A percentile compares a stretch with the other conserved stretches of the same genome.
These are phyloP conservation scores for Botryosphaeria dothidea DNA, from an alignment of 2,329 filamentous ascomycete species.

Conservation along the genomic window DNA sequence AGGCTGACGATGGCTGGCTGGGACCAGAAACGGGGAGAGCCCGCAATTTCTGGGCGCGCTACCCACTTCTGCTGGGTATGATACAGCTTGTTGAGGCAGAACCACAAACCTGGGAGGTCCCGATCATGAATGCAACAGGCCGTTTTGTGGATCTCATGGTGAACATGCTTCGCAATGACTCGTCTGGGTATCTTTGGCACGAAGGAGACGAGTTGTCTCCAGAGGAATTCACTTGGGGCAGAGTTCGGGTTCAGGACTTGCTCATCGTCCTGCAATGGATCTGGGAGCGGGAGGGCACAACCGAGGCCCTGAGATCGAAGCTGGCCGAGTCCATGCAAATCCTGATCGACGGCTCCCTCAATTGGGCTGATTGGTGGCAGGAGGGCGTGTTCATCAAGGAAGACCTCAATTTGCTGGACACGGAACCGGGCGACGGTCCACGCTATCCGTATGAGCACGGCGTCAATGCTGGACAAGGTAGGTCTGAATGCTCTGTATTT, in stretches of 20 bases:
- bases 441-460: conserved; percentile 26
- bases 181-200: conserved; percentile 52
- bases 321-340: conserved; percentile 48
- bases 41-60: conserved; percentile 56
- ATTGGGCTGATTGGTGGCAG: conserved; percentile 36
- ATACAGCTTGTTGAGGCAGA: conserved; percentile 55
- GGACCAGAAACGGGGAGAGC: conserved; percentile 50
- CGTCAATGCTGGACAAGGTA: conserved; percentile 30
- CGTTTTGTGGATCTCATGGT: conserved; percentile 54
- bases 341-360: conserved; percentile 37
- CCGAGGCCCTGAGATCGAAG: conserved; percentile 19
- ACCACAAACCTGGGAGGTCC: conserved; percentile 37
- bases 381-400: conserved; percentile 26
- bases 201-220: conserved; percentile 35
- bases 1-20: conserved; percentile 59
- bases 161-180: conserved; percentile 56
- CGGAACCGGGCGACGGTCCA: conserved; percentile 24
- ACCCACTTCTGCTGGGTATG: conserved; percentile 53
- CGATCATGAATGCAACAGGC: conserved; percentile 53
- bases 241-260: conserved; percentile 40
- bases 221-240: conserved; percentile 14
- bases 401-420: conserved; percentile 29
- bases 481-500: neutral
- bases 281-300: conserved; percentile 35
- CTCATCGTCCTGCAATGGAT: conserved; percentile 52